These are phyloP conservation scores for Amesomyces nigricolor DNA, from an alignment of 2,329 filamentous ascomycete genomes.

Conservation along the genomic window DNA sequence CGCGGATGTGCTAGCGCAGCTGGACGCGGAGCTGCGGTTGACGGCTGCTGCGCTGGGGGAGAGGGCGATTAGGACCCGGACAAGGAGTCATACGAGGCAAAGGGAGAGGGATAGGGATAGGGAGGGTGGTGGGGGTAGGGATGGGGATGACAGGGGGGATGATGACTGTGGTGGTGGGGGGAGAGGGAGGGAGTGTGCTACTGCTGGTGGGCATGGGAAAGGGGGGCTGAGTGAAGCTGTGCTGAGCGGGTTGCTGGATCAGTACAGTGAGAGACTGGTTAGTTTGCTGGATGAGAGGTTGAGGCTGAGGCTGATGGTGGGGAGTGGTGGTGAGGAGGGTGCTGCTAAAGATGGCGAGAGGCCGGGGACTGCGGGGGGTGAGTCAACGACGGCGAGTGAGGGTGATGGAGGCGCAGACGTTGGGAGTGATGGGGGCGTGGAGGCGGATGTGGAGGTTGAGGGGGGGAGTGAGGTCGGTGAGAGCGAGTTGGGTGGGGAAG, in stretches of 20 bases:
- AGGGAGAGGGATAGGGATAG: conserved; percentile 25
- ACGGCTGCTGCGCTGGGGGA: conserved; percentile 57
- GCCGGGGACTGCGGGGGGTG: conserved; percentile 24
- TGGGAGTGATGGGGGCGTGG: not conserved
- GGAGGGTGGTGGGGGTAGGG: not conserved
- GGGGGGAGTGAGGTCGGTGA: no score
- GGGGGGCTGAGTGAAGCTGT: conserved; percentile 50
- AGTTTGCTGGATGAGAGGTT: conserved; percentile 68
- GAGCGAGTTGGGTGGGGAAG: not conserved
- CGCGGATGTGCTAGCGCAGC: conserved; percentile 53
- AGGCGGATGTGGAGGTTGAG: no score
- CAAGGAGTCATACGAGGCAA: not conserved
- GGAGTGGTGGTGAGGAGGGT: conserved; percentile 21
- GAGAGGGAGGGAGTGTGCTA: not conserved
- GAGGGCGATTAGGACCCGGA: conserved; percentile 44
- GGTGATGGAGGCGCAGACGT: not conserved
- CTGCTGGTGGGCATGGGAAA: conserved; percentile 12
- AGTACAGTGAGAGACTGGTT: conserved; percentile 68
- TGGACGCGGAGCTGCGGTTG: conserved; percentile 59
- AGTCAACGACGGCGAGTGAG: conserved; percentile 10
- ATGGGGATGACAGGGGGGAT: not conserved
- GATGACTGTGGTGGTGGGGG: not conserved
- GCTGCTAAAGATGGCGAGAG: conserved; percentile 16
- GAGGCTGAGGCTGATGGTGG: conserved; percentile 33
- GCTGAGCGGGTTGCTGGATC: conserved; percentile 61